Evolutionary conservation across 306 rosid genomes (phyloP).

Genomic region (Sechiopsis laciniata): DNA sequence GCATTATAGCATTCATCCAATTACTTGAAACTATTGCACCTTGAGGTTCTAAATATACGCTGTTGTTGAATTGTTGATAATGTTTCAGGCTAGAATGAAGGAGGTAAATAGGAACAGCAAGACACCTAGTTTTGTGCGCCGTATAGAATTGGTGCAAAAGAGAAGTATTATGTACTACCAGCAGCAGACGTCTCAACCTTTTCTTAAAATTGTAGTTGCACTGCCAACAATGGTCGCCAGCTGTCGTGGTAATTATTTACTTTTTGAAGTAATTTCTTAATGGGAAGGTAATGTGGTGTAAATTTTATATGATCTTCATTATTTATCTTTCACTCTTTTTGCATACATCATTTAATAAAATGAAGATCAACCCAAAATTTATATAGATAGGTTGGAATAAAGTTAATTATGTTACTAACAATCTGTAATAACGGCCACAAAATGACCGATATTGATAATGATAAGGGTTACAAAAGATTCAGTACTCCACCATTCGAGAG

Average conservation of each 20-base stretch:
- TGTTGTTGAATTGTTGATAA: constrained; percentile 19
- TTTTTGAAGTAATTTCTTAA: constrained; percentile 2
- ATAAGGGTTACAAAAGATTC: too few relatives aligned
- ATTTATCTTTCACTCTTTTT: constrained; percentile 4
- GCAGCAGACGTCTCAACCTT: constrained; percentile 60
- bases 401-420: too few relatives aligned
- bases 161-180: constrained; percentile 90
- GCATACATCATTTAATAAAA: not conserved
- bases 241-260: constrained; percentile 69
- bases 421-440: too few relatives aligned
- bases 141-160: constrained; percentile 74
- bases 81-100: constrained; percentile 70
- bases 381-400: too few relatives aligned
- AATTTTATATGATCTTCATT: not conserved
- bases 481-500: too few relatives aligned
- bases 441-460: too few relatives aligned
- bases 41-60: constrained; percentile 13
- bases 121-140: constrained; percentile 56
- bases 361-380: too few relatives aligned
- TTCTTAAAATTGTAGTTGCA: constrained; percentile 87
- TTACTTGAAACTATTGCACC: not conserved
- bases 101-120: constrained; percentile 75
- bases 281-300: constrained; percentile 10
- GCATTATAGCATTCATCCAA: not conserved
- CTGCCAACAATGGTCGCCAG: constrained; percentile 94